These are phyloP conservation scores for Ogataea pignaliae DNA, from an alignment of 805 yeast species.

Conservation along the genomic window DNA sequence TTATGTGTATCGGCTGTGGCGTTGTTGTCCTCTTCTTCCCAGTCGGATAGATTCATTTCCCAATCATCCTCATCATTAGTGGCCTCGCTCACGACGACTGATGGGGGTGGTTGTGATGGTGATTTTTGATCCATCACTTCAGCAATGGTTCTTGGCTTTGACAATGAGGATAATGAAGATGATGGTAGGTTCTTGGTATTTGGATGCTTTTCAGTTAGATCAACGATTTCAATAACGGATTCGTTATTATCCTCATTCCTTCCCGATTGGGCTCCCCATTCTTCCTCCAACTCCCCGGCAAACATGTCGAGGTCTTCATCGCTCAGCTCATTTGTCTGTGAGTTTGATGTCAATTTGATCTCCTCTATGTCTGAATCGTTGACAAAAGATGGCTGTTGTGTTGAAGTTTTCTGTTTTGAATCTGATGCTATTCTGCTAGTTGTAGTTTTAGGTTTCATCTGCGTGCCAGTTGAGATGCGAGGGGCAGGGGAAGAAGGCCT, in stretches of 20 bases:
- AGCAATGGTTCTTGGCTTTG: constrained; percentile 1
- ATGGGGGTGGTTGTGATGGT: not conserved
- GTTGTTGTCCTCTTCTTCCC: constrained; percentile 22
- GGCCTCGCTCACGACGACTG: not conserved
- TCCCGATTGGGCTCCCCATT: constrained; percentile 8
- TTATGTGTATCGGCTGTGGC: not conserved
- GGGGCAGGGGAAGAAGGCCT: constrained; percentile 1
- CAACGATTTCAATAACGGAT: not conserved
- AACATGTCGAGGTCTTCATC: constrained; percentile 22
- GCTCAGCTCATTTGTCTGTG: constrained; percentile 2
- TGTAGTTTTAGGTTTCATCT: too few relatives aligned
- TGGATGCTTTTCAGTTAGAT: not conserved
- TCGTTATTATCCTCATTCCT: not conserved
- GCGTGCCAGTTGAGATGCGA: not conserved
- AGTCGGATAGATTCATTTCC: constrained; percentile 20
- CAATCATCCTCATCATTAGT: constrained; percentile 16
- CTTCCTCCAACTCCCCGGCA: constrained; percentile 23
- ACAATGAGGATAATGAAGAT: too few relatives aligned
- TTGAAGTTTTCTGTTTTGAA: too few relatives aligned
- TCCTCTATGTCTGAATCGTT: constrained; percentile 17
- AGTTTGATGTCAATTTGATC: constrained; percentile 10
- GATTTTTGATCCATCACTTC: constrained; percentile 4
- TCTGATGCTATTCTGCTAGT: not conserved
- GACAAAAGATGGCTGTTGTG: not conserved
- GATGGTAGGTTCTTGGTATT: too few relatives aligned